Evolutionary conservation across 805 yeast genomes (phyloP).

Genomic region (Yamadazyma philogaea): DNA sequence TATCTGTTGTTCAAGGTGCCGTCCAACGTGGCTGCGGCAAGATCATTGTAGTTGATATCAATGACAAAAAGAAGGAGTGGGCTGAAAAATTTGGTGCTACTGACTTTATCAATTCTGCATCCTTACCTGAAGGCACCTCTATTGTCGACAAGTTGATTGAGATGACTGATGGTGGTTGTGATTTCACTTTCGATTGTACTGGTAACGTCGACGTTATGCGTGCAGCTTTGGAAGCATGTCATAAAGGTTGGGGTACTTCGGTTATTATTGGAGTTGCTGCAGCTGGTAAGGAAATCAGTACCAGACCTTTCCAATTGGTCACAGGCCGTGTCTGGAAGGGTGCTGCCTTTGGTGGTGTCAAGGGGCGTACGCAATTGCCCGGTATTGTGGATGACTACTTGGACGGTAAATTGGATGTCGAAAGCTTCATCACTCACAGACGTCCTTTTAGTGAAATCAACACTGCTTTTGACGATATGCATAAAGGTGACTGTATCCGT

Average conservation of each 20-base stretch:
- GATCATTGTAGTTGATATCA: conserved; percentile 84
- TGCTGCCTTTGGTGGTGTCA: conserved; percentile 99
- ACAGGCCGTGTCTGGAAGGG: conserved; percentile 99
- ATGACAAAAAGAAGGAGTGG: conserved; percentile 81
- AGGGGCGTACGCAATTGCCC: conserved; percentile 95
- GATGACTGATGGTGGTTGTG: conserved; percentile 96
- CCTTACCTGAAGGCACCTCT: conserved; percentile 67
- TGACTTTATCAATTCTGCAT: conserved; percentile 84
- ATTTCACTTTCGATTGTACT: conserved; percentile 95
- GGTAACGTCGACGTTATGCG: conserved; percentile 97
- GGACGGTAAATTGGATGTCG: conserved; percentile 79
- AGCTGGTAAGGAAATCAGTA: conserved; percentile 93
- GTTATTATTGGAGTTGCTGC: conserved; percentile 97
- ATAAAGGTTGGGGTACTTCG: conserved; percentile 98
- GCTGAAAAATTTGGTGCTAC: conserved; percentile 91
- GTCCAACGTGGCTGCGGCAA: conserved; percentile 73
- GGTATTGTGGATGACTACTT: conserved; percentile 83
- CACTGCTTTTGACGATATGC: conserved; percentile 92
- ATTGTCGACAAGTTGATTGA: conserved; percentile 81
- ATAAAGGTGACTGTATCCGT: conserved; percentile 89
- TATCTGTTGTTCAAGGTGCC: conserved; percentile 96
- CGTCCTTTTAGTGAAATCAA: conserved; percentile 76
- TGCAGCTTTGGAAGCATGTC: conserved; percentile 93
- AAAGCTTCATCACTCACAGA: conserved; percentile 92
- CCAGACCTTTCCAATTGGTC: conserved; percentile 98